Evolutionary conservation across 495 filamentous ascomycete species (phyloP).

Genomic region (Aspergillus wentii): DNA sequence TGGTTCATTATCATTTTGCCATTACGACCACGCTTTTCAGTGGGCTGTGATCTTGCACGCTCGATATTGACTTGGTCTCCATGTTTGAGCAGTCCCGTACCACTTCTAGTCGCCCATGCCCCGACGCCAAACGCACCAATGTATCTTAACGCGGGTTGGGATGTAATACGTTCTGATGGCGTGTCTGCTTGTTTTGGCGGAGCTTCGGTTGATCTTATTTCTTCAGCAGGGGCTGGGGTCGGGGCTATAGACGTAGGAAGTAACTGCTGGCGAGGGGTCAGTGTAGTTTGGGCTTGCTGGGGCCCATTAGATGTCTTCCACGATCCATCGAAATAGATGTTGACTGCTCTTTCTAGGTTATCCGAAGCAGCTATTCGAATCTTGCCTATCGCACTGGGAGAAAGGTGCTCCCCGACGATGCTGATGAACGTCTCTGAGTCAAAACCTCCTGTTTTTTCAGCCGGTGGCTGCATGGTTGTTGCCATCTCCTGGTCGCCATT

Average conservation of each 20-base stretch:
- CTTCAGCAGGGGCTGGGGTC: neutral
- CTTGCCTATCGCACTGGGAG: slow-evolving; percentile 40
- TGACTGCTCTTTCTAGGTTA: slow-evolving; percentile 63
- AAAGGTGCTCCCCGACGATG: slow-evolving; percentile 65
- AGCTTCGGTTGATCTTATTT: neutral
- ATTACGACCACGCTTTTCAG: slow-evolving; percentile 46
- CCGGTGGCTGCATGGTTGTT: neutral
- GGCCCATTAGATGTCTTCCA: slow-evolving; percentile 55
- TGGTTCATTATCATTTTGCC: slow-evolving; percentile 49
- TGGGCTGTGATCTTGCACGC: slow-evolving; percentile 66
- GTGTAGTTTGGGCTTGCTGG: slow-evolving; percentile 7
- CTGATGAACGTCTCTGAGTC: slow-evolving; percentile 63
- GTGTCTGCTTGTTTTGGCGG: slow-evolving; percentile 1
- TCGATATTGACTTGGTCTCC: slow-evolving; percentile 81
- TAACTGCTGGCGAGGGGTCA: slow-evolving; percentile 9
- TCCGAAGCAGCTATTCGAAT: slow-evolving; percentile 56
- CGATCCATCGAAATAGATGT: slow-evolving; percentile 91
- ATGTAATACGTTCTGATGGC: slow-evolving; percentile 28
- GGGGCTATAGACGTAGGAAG: slow-evolving; percentile 5
- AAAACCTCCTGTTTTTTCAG: slow-evolving; percentile 41
- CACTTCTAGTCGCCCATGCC: slow-evolving; percentile 90
- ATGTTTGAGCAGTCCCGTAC: slow-evolving; percentile 64
- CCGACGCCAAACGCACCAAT: slow-evolving; percentile 88
- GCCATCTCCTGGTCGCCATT: neutral
- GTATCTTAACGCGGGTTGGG: slow-evolving; percentile 62